Evolutionary conservation across 192 early-diverging fungal genomes (phyloP).

Genomic region (Coemansia sp.): DNA sequence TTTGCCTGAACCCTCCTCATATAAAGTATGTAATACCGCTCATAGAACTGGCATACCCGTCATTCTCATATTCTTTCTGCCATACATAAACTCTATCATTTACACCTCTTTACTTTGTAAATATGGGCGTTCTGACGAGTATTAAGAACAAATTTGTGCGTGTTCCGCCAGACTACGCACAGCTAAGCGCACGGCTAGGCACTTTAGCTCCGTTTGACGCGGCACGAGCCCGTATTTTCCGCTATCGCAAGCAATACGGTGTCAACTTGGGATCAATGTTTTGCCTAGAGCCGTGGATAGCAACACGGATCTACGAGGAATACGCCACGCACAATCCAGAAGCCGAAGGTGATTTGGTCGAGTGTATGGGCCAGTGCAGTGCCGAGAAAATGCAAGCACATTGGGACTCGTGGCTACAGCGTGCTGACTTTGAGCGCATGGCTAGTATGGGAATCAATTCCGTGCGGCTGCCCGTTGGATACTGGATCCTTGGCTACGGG

Average conservation of each 20-base stretch:
- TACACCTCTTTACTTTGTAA: background rate
- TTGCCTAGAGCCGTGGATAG: conserved; percentile 21
- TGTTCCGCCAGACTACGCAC: background rate
- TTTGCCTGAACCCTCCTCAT: no score
- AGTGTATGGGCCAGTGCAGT: conserved; percentile 10
- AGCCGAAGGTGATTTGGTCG: conserved; percentile 16
- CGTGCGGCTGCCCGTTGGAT: conserved; percentile 14
- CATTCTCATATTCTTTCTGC: no score
- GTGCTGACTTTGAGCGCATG: conserved; percentile 16
- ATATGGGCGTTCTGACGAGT: background rate
- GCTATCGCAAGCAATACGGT: conserved; percentile 16
- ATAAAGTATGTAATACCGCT: no score
- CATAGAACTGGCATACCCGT: no score
- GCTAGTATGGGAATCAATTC: conserved; percentile 16
- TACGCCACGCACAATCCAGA: conserved; percentile 7
- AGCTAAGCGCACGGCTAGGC: conserved; percentile 9
- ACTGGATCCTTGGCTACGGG: conserved; percentile 10
- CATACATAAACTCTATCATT: background rate
- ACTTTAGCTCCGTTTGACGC: conserved; percentile 7
- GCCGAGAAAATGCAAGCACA: conserved; percentile 13
- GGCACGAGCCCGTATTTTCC: conserved; percentile 7
- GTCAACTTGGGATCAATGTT: conserved; percentile 18
- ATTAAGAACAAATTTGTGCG: background rate
- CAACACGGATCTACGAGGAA: conserved; percentile 9
- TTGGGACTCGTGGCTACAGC: conserved; percentile 17